Conservation (phyloP, 192 early-diverging fungal species). For the Coemansia sp. region DNA sequence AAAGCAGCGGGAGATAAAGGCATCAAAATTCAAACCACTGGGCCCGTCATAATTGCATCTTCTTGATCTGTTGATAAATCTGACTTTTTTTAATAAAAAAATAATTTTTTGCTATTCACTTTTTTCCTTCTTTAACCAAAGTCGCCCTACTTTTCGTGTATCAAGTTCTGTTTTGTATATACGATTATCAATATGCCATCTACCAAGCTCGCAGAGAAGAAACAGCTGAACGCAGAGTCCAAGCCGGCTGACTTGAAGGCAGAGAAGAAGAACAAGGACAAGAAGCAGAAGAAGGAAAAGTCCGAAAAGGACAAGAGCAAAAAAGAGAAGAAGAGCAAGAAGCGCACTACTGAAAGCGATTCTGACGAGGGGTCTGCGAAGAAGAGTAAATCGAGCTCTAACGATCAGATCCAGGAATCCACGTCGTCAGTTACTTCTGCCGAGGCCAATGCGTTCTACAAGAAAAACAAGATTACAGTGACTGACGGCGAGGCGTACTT, state of each 20-base stretch:
- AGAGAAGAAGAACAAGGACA: conserved; percentile 7
- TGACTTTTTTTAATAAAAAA: neutral
- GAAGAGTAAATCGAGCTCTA: conserved; percentile 31
- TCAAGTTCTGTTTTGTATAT: conserved; percentile 16
- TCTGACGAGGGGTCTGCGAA: conserved; percentile 21
- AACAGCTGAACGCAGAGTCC: conserved; percentile 3
- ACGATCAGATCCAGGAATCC: neutral
- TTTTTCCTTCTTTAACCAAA: conserved; percentile 22
- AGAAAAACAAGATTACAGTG: conserved; percentile 64
- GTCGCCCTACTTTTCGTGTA: conserved; percentile 6
- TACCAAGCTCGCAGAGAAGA: conserved; percentile 4
- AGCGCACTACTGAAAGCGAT: conserved; percentile 29
- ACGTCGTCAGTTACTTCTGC: conserved; percentile 19
- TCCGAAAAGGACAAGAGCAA: conserved; percentile 34
- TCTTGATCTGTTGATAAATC: conserved; percentile 4
- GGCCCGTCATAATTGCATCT: neutral
- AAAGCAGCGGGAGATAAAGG: neutral
- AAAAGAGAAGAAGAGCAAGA: conserved; percentile 34
- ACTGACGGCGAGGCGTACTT: conserved; percentile 56
- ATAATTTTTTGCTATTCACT: conserved; percentile 1
- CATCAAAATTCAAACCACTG: too few species aligned
- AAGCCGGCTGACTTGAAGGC: conserved; percentile 6
- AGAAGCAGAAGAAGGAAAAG: conserved; percentile 27
- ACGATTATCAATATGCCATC: conserved; percentile 7
- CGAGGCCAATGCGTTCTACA: conserved; percentile 57